Percentiles rank a stretch among this genome's conserved stretches.
Conservation (phyloP, 768 basidiomycete species). For the Auricularia auricula-judae region DNA sequence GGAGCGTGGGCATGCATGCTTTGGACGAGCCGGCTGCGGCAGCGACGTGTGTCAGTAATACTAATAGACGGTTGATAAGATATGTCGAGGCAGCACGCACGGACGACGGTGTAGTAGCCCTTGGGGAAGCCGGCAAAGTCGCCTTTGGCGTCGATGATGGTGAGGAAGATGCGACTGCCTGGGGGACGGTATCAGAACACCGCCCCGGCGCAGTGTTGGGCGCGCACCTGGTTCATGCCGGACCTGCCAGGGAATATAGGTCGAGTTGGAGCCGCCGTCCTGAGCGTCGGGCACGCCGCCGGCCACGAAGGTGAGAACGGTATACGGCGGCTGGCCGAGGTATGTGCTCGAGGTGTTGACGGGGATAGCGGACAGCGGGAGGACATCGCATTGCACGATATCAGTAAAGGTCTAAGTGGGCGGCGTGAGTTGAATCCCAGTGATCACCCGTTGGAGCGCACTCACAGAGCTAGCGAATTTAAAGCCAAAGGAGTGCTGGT, state of each 20-base stretch:
- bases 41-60: too few relatives aligned
- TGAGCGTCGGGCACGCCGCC: background rate
- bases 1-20: background rate
- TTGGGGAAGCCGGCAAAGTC: background rate
- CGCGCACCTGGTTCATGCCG: background rate
- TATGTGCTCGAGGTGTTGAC: background rate
- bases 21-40: background rate
- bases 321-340: background rate
- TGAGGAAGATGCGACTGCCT: background rate
- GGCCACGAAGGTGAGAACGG: background rate
- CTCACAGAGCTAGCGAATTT: background rate
- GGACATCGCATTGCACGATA: background rate
- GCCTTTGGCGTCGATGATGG: background rate
- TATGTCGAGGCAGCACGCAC: background rate
- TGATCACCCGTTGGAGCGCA: background rate
- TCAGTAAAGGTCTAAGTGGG: background rate
- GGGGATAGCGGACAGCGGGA: background rate
- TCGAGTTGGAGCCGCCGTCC: background rate
- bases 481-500: constrained; percentile 1
- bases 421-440: background rate
- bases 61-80: too few relatives aligned
- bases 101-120: background rate
- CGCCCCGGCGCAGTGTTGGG: background rate
- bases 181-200: background rate
- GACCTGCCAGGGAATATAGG: background rate